phyloP scores from a whole-genome alignment of 116 monocot genomes.

The Iris pallida region DNA sequence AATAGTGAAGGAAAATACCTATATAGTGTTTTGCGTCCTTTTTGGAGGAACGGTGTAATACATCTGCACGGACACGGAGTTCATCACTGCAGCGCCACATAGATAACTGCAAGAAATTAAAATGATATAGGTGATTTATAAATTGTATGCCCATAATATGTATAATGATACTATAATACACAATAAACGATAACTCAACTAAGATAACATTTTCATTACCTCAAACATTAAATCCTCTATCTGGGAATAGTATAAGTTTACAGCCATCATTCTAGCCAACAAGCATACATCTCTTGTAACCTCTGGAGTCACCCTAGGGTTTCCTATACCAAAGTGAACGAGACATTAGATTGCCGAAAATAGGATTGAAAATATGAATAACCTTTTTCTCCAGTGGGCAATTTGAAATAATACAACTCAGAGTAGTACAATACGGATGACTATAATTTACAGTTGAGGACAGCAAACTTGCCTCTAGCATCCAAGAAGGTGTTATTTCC shows the following conservation, averaged over 20 bases:
- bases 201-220: slow-evolving; percentile 34
- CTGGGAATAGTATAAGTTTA: slow-evolving; percentile 88
- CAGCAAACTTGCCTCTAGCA: neutral
- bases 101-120: slow-evolving; percentile 54
- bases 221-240: slow-evolving; percentile 99
- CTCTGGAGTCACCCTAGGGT: slow-evolving; percentile 97
- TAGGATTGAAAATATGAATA: too few relatives aligned
- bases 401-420: neutral
- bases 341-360: too few relatives aligned
- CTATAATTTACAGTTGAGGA: neutral
- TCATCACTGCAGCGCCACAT: slow-evolving; percentile 99
- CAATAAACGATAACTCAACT: neutral
- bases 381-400: neutral
- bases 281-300: slow-evolving; percentile 98
- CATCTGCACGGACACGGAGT: slow-evolving; percentile 51
- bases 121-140: slow-evolving; percentile 5
- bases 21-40: slow-evolving; percentile 92
- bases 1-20: slow-evolving; percentile 29
- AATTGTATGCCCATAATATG: neutral
- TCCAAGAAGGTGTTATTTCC: neutral
- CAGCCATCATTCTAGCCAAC: slow-evolving; percentile 97
- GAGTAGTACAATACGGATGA: neutral
- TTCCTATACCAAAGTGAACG: slow-evolving; percentile 45
- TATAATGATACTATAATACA: neutral
- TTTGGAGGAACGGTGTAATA: slow-evolving; percentile 56